Evolutionary conservation across 1,139 yeast species (phyloP), one percentile per base, ranked within the genome.

Genomic region (Eremothecium cymbalariae): DNA sequence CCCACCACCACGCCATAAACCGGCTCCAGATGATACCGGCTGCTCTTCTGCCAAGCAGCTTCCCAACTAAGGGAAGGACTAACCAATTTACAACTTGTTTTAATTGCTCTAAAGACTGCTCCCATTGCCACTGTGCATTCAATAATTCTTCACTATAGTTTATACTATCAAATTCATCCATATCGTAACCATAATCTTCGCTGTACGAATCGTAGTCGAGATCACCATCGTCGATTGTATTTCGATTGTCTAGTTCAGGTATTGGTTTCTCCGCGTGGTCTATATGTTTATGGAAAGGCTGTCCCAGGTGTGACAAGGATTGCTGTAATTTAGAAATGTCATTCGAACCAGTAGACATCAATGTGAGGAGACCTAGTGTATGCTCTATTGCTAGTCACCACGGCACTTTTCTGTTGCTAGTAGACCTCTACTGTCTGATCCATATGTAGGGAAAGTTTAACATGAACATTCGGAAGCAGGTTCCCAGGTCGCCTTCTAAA

Each of bases 111-210:
- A 76, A 47, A 38, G 77, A 72, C 47, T 74, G 78, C 33, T 76
- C 79, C 82, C 82, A 77, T 44, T 77, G 81, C 43, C 70, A 68
- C 46, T 74, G 77, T 2, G 78, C 75, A 23, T 54, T 55, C 18
- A 42, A 33, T 28, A 55, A 37, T 30, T 42, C 45, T 9, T 42
- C 35, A 17, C 42, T 44, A 24, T 37, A 40, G 16, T 43, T 40
- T 16, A 14, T 22, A 7, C 33, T 43, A 20, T 43, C 45, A 19
- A 33, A 19, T 18, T 36, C 41, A 31, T 46, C 47, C 11, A 38
- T 18, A 7, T 36, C 41, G 25, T 37, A 36, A n/a, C 45, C 44
- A 31, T 34, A 33, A 8, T 32, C 42, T 15, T 40, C 44, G 13
- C 31, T 40, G 12, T 34, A 32, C 14, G 14, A 15, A 7, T 31